phyloP scores from a whole-genome alignment of 2,329 filamentous ascomycete genomes.

The Ascochyta viciae-villosae region DNA sequence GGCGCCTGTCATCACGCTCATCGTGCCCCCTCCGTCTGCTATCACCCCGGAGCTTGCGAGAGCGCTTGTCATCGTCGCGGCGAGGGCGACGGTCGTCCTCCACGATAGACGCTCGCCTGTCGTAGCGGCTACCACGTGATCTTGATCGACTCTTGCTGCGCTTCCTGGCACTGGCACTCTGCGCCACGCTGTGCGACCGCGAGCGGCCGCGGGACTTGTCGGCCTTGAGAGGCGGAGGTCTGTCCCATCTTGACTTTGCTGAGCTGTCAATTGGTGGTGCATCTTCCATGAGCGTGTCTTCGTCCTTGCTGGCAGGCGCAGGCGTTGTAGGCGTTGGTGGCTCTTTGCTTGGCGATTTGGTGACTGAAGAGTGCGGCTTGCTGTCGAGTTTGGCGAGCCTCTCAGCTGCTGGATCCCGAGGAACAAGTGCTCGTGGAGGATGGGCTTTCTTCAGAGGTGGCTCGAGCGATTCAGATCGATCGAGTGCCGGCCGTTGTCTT shows the following conservation, averaged over 20 bases:
- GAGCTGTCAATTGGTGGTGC: conserved; percentile 27
- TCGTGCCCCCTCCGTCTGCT: conserved; percentile 27
- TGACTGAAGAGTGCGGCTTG: conserved; percentile 34
- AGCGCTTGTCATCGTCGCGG: conserved; percentile 36
- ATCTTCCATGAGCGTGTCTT: conserved; percentile 40
- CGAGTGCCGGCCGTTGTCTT: conserved; percentile 44
- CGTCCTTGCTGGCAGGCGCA: conserved; percentile 19
- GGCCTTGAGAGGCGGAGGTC: conserved; percentile 31
- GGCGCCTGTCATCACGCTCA: conserved; percentile 27
- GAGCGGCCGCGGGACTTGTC: conserved; percentile 39
- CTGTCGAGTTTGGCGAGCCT: conserved; percentile 41
- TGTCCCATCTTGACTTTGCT: conserved; percentile 35
- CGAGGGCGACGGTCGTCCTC: conserved; percentile 35
- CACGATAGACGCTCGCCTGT: conserved; percentile 33
- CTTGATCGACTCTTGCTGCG: conserved; percentile 39
- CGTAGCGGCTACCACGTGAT: conserved; percentile 43
- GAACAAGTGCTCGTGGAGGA: conserved; percentile 45
- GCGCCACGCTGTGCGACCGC: conserved; percentile 43
- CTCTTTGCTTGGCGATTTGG: conserved; percentile 36
- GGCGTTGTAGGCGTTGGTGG: conserved; percentile 26
- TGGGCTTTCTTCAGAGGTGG: conserved; percentile 48
- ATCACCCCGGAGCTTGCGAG: conserved; percentile 35
- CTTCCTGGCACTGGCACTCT: conserved; percentile 36
- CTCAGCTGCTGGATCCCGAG: conserved; percentile 41
- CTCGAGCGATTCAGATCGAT: conserved; percentile 49